Percentiles rank a stretch among this genome's conserved stretches.
These are phyloP conservation scores for Flagelloscypha sp. DNA, from an alignment of 768 basidiomycete species.

Conservation along the genomic window DNA sequence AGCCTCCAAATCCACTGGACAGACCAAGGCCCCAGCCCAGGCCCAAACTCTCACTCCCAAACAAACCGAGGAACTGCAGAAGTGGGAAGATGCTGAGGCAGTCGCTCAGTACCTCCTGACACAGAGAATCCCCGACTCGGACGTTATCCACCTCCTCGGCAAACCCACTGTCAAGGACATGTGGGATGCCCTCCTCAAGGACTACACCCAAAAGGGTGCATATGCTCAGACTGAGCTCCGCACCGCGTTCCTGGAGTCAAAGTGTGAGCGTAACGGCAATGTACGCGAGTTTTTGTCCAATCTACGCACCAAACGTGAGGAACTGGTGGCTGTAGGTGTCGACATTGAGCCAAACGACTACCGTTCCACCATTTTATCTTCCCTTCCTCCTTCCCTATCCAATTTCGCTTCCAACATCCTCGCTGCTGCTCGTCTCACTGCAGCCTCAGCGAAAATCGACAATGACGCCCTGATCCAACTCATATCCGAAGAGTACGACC, in stretches of 20 bases:
- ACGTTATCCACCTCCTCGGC: constrained; percentile 3
- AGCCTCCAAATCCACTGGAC: no score
- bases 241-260: constrained; percentile 19
- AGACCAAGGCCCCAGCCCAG: no score
- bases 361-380: constrained; percentile 22
- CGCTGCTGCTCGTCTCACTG: constrained; percentile 11
- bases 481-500: constrained; percentile 22
- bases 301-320: constrained; percentile 16
- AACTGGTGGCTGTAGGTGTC: constrained; percentile 21
- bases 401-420: constrained; percentile 20
- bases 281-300: constrained; percentile 19
- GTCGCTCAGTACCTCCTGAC: constrained; percentile 8
- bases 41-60: no score
- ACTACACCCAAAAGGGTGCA: constrained; percentile 18
- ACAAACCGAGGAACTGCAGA: no score
- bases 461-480: constrained; percentile 17
- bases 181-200: constrained; percentile 9
- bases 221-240: constrained; percentile 22
- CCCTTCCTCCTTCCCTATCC: constrained; percentile 19
- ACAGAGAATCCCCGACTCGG: constrained; percentile 9
- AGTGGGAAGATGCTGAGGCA: constrained; percentile 22
- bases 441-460: constrained; percentile 8
- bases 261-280: constrained; percentile 20
- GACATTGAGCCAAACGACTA: constrained; percentile 23
- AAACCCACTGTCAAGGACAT: constrained; percentile 9